Evolutionary conservation across 139 green algal genomes (phyloP).

Genomic region (Chlamydomonas sp.): DNA sequence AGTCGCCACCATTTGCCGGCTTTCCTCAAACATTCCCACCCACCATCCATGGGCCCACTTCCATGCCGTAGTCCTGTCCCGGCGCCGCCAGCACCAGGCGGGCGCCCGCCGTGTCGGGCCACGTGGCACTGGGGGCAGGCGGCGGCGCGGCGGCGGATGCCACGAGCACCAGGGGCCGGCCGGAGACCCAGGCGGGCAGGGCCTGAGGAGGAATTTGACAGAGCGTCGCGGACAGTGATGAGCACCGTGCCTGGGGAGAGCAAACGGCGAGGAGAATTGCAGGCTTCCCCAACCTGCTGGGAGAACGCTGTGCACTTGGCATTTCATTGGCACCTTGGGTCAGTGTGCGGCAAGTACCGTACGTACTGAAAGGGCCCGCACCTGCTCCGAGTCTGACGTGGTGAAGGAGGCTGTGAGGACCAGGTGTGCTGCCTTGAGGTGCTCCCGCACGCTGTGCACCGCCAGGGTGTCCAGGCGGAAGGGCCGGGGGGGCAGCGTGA

Average conservation of each 20-base stretch:
- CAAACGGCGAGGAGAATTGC: too few species aligned
- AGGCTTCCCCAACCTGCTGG: too few species aligned
- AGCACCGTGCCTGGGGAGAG: too few species aligned
- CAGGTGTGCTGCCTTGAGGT: background rate
- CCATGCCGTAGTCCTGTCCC: background rate
- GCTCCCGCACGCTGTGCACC: background rate
- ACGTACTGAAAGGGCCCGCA: too few species aligned
- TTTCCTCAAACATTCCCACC: background rate
- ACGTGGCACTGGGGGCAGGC: background rate
- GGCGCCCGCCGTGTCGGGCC: background rate
- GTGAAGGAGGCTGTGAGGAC: constrained; percentile 6
- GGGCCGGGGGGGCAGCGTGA: background rate
- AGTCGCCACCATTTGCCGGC: too few species aligned
- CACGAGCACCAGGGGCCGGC: constrained; percentile 9
- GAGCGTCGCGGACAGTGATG: too few species aligned
- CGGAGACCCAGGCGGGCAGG: constrained; percentile 12
- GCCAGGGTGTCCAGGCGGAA: background rate
- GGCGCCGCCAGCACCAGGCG: background rate
- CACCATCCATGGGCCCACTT: constrained; percentile 29
- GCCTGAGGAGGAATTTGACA: too few species aligned
- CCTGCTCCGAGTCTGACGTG: constrained; percentile 2
- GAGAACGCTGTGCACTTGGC: too few species aligned
- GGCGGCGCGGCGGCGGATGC: background rate
- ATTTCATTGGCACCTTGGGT: too few species aligned
- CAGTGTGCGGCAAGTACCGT: too few species aligned